Conservation (phyloP, 2,329 filamentous ascomycete species). For the Botrytis deweyae region DNA sequence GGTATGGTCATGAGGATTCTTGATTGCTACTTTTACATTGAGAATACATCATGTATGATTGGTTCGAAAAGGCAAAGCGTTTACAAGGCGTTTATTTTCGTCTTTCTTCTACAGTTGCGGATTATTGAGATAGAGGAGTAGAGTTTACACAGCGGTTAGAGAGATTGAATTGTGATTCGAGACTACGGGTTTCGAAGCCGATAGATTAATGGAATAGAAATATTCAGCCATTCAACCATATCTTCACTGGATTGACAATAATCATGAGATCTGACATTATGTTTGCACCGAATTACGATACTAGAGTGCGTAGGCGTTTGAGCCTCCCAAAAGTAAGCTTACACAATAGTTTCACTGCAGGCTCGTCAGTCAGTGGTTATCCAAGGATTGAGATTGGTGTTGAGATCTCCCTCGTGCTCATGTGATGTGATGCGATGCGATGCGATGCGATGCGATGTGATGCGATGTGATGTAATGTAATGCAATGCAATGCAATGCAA, state of each 20-base stretch:
- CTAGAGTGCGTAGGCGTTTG: neutral
- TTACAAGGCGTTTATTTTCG: neutral
- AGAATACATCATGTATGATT: neutral
- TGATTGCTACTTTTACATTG: neutral
- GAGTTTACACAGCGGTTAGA: neutral
- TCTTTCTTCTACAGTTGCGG: neutral
- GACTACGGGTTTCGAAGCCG: neutral
- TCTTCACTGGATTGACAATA: neutral
- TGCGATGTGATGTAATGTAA: too few species aligned
- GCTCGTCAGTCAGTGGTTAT: neutral
- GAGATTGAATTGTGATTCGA: neutral
- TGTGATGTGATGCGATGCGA: neutral
- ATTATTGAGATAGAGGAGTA: neutral
- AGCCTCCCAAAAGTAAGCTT: neutral
- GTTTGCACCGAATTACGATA: neutral
- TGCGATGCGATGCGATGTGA: neutral
- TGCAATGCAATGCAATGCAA: too few species aligned
- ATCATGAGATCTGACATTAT: neutral
- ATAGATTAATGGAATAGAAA: neutral
- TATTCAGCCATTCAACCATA: neutral
- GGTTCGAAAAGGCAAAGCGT: neutral
- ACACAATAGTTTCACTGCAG: neutral
- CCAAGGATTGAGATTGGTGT: neutral
- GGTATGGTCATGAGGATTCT: neutral
- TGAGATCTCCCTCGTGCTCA: neutral